These are phyloP conservation scores for Ustilago loliicola DNA, from an alignment of 1,284 basidiomycete species.

Conservation along the genomic window DNA sequence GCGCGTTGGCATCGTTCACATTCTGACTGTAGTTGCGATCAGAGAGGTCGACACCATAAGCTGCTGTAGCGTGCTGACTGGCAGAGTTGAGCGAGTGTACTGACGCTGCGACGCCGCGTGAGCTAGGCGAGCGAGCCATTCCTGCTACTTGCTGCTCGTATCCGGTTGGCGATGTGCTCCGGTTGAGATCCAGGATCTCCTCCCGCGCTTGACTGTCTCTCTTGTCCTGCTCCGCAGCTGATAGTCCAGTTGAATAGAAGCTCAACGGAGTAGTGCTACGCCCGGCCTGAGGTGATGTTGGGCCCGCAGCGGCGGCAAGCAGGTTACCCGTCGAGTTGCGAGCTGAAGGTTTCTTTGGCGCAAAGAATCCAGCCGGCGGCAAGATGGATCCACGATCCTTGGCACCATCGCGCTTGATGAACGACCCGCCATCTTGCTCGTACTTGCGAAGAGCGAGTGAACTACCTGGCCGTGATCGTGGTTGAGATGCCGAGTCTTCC, in stretches of 20 bases:
- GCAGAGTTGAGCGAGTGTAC: slow-evolving; percentile 11
- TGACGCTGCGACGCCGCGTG: slow-evolving; percentile 25
- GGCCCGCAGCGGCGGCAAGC: slow-evolving; percentile 10
- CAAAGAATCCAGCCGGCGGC: slow-evolving; percentile 59
- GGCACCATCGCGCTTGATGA: slow-evolving; percentile 35
- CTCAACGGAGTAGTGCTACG: slow-evolving; percentile 39
- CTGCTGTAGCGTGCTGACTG: not conserved
- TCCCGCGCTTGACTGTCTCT: slow-evolving; percentile 4
- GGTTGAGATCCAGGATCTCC: slow-evolving; percentile 16
- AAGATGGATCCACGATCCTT: slow-evolving; percentile 48
- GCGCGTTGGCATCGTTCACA: not conserved
- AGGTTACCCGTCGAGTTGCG: slow-evolving; percentile 33
- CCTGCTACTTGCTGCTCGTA: slow-evolving; percentile 7
- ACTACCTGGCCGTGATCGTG: slow-evolving; percentile 23
- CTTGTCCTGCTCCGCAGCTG: not conserved
- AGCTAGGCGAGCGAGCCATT: slow-evolving; percentile 20
- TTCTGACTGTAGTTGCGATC: slow-evolving; percentile 1
- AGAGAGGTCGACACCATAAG: not conserved
- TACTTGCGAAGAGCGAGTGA: slow-evolving; percentile 28
- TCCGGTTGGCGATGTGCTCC: slow-evolving; percentile 7
- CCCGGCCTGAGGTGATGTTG: not conserved
- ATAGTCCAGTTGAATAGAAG: slow-evolving; percentile 18
- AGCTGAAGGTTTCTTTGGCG: slow-evolving; percentile 48
- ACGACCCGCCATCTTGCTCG: slow-evolving; percentile 27
- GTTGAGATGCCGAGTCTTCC: slow-evolving; percentile 6